Evolutionary conservation across 108 stramenopile species (phyloP).

Genomic region (Thalassiosira profunda): DNA sequence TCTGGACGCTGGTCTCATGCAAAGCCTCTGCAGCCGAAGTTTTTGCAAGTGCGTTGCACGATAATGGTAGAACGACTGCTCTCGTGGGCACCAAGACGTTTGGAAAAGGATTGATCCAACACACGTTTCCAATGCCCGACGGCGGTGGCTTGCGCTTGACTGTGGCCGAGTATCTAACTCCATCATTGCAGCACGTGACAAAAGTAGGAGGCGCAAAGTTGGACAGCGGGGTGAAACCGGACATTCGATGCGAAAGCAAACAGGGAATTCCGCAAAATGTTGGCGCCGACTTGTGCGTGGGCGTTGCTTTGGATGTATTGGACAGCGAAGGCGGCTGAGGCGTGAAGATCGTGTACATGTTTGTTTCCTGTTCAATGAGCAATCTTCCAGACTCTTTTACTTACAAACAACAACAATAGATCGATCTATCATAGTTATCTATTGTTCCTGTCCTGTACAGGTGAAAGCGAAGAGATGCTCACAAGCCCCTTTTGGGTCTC

Average conservation of each 20-base stretch:
- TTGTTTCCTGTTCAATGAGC: too few species aligned
- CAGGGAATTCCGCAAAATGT: constrained; percentile 82
- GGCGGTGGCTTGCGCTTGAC: constrained; percentile 87
- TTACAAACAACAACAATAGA: too few species aligned
- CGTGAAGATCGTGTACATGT: too few species aligned
- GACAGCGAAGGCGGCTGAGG: constrained; percentile 23
- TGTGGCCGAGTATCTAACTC: constrained; percentile 86
- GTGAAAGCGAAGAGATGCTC: too few species aligned
- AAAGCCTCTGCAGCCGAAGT: constrained; percentile 83
- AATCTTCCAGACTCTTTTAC: too few species aligned
- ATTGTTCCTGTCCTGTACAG: too few species aligned
- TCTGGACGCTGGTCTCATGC: not conserved
- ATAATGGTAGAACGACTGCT: constrained; percentile 81
- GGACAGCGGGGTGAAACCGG: constrained; percentile 78
- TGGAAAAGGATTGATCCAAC: constrained; percentile 85
- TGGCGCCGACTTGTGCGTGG: constrained; percentile 84
- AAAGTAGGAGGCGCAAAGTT: constrained; percentile 67
- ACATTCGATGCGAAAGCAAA: constrained; percentile 65
- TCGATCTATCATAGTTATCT: too few species aligned
- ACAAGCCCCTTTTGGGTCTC: too few species aligned
- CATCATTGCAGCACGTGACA: constrained; percentile 78
- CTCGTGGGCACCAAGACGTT: constrained; percentile 77
- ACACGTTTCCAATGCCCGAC: constrained; percentile 92
- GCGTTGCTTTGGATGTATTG: constrained; percentile 77
- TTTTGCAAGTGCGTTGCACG: constrained; percentile 76